Evolutionary conservation across 768 basidiomycete species (phyloP).

Genomic region (Panellus pusillus): DNA sequence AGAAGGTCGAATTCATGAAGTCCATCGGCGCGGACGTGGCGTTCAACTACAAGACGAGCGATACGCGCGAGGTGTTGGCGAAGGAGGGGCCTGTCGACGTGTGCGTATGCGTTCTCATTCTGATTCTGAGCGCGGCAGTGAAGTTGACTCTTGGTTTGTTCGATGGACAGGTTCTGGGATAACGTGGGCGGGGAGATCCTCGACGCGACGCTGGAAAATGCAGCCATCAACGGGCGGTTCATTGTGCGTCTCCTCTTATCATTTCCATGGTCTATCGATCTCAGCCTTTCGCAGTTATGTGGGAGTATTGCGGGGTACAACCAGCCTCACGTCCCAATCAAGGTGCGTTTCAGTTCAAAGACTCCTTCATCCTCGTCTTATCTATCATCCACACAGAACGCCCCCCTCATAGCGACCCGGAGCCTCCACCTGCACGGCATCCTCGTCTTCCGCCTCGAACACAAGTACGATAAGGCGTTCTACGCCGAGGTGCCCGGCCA

Average conservation of each 20-base stretch:
- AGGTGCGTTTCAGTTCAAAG: too few relatives aligned
- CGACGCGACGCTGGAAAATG: constrained; percentile 51
- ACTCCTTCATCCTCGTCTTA: too few relatives aligned
- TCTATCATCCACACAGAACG: constrained; percentile 39
- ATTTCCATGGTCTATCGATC: neutral
- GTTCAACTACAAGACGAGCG: constrained; percentile 71
- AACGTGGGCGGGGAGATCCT: constrained; percentile 61
- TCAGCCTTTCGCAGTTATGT: constrained; percentile 31
- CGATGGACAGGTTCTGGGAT: constrained; percentile 46
- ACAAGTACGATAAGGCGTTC: constrained; percentile 43
- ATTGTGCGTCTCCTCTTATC: constrained; percentile 39
- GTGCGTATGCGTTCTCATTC: constrained; percentile 24
- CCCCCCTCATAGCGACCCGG: constrained; percentile 40
- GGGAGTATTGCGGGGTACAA: constrained; percentile 43
- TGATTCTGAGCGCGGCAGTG: neutral
- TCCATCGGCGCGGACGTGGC: constrained; percentile 63
- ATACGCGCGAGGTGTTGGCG: constrained; percentile 49
- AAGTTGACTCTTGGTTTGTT: too few relatives aligned
- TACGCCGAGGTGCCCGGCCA: constrained; percentile 39
- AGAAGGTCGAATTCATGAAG: constrained; percentile 64
- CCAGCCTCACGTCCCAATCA: constrained; percentile 27
- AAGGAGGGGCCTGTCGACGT: constrained; percentile 54
- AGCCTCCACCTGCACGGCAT: constrained; percentile 43
- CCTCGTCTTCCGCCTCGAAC: constrained; percentile 30
- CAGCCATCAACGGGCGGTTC: constrained; percentile 48